Conservation (phyloP, 768 basidiomycete species). For the Phaeotremella skinneri region DNA sequence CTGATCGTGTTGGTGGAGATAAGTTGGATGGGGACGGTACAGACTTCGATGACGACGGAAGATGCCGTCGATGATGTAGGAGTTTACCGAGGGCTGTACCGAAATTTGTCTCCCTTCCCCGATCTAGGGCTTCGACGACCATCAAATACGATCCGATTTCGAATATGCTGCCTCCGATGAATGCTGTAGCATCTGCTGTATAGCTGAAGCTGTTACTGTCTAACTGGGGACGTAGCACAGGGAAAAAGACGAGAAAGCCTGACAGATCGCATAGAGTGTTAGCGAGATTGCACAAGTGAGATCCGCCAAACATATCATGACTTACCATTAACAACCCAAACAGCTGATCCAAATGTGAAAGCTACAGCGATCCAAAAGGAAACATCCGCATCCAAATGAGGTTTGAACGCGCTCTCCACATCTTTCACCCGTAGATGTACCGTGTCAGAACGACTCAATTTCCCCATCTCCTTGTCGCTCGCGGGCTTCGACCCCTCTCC, state of each 20-base stretch:
- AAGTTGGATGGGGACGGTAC: not conserved
- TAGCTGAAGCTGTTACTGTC: slow-evolving; percentile 44
- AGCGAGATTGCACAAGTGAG: not conserved
- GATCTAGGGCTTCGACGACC: slow-evolving; percentile 57
- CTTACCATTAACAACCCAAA: slow-evolving; percentile 60
- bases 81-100: slow-evolving; percentile 32
- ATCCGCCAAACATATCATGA: not conserved
- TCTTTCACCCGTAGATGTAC: slow-evolving; percentile 19
- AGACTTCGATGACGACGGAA: not conserved
- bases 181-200: slow-evolving; percentile 58
- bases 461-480: slow-evolving; percentile 4
- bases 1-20: not conserved
- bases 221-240: slow-evolving; percentile 51
- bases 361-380: slow-evolving; percentile 47
- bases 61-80: slow-evolving; percentile 21
- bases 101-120: slow-evolving; percentile 31
- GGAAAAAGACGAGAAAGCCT: slow-evolving; percentile 60
- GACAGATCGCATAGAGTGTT: not conserved
- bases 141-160: slow-evolving; percentile 60
- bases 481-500: not conserved
- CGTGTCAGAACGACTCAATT: slow-evolving; percentile 1
- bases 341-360: slow-evolving; percentile 56
- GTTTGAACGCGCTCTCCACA: slow-evolving; percentile 31
- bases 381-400: slow-evolving; percentile 38
- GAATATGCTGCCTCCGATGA: slow-evolving; percentile 64